Conservation (phyloP, 176 grass and related monocot species). For the Carex kokanica region DNA sequence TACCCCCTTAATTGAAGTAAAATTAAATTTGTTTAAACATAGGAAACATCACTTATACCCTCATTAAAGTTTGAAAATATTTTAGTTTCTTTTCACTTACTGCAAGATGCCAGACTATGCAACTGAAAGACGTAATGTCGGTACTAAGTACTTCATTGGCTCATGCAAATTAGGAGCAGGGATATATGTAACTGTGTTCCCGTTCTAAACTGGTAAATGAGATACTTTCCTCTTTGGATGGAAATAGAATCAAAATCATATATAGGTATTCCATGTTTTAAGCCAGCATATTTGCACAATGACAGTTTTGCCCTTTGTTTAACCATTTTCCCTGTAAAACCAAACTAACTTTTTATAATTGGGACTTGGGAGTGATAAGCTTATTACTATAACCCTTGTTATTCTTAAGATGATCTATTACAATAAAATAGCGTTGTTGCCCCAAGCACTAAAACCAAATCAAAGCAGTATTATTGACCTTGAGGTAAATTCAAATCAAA, state of each 20-base stretch:
- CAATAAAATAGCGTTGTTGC: not conserved
- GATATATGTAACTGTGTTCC: not conserved
- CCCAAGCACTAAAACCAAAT: not conserved
- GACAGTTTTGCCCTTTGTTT: not conserved
- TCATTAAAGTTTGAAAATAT: not conserved
- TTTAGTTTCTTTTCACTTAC: not conserved
- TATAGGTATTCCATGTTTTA: not conserved
- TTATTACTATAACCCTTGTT: not conserved
- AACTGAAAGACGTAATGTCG: not conserved
- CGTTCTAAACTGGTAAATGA: not conserved
- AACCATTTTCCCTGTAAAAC: not conserved
- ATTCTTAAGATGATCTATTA: not conserved
- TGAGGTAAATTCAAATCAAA: not conserved
- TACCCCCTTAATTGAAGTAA: not conserved
- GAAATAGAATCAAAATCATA: not conserved
- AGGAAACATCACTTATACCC: not conserved
- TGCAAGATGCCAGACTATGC: not conserved
- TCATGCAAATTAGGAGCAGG: not conserved
- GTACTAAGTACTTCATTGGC: not conserved
- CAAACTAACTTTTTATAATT: not conserved
- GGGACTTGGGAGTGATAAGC: not conserved
- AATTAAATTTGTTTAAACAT: too few relatives aligned
- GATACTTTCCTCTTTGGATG: not conserved
- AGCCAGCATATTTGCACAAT: not conserved
- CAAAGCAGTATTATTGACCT: not conserved